Base-by-base conservation (phyloP, 106 monocot species). In the Dendrobium huoshanense region DNA sequence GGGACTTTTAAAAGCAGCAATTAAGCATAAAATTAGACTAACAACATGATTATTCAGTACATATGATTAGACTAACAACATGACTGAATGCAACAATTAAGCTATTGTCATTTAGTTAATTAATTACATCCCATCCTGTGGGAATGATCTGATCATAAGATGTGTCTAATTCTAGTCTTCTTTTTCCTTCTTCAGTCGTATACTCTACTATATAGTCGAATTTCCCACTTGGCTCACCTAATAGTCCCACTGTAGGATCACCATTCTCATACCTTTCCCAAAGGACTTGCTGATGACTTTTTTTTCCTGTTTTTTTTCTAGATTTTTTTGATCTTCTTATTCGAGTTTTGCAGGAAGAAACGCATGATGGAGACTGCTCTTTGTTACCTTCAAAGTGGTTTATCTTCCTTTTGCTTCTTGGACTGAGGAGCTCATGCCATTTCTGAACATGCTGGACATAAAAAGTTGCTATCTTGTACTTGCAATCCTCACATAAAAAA, bases 151-250 rank as follows among this genome's bases (percentile, higher is more conserved):
- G 31, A 13, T 70, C 33, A 70, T 70, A 33, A 64, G 22, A 22
- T n/a, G n/a, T 24, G 5, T 20, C 5, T 7, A n/a, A 5, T 6
- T 3, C 1, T 27, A 27, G 0, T 37, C 37, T 70, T 0, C 31
- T 13, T 9, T 3, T 10, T 9, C 0, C 8, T 3, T 70, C 70
- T 25, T 1, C 11, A 9, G 11, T 70, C 2, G 70, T 5, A 70
- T 70, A 70, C 25, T 70, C 33, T 25, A 70, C 25, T 10, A 70
- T 37, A 10, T 70, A 70, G 16, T 70, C 70, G 16, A 70, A 70
- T 70, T 70, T 70, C 33, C 70, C 70, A 70, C 70, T 70, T n/a
- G 33, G 70, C 11, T 70, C 33, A 1, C 70, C 70, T 9, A 70
- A 10, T 33, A 37, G 70, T 70, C 31, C 70, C 11, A 70, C 70